Conservation (phyloP, 2,329 filamentous ascomycete species). For the Paecilomyces niveus region DNA sequence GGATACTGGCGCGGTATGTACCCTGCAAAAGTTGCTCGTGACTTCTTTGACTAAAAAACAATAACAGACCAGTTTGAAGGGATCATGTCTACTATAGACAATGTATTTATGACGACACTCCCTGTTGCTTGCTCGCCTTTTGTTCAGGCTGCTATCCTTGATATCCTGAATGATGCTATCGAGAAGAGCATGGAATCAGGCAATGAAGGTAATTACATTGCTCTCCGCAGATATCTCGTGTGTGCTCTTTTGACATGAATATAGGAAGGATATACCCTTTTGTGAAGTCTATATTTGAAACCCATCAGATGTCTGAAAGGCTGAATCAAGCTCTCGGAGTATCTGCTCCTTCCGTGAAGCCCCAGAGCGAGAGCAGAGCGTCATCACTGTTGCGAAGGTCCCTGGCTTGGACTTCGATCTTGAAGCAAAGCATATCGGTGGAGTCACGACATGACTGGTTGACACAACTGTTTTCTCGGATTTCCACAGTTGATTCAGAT, state of each 20-base stretch:
- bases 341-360: conserved; percentile 17
- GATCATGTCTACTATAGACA: conserved; percentile 16
- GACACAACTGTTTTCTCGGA: conserved; percentile 13
- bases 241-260: not conserved
- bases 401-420: conserved; percentile 22
- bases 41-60: conserved; percentile 6
- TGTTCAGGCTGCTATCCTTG: conserved; percentile 26
- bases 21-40: conserved; percentile 1
- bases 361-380: conserved; percentile 21
- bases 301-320: conserved; percentile 20
- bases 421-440: conserved; percentile 16
- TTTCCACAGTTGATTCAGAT: conserved; percentile 26
- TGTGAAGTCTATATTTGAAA: conserved; percentile 16
- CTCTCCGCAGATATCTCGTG: not conserved
- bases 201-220: conserved; percentile 19
- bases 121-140: conserved; percentile 24
- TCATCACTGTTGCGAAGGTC: conserved; percentile 29
- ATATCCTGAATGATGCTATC: conserved; percentile 30
- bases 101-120: conserved; percentile 20
- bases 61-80: conserved; percentile 21
- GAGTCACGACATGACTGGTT: conserved; percentile 10
- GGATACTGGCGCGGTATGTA: conserved; percentile 28
- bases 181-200: conserved; percentile 24
- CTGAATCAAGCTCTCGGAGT: conserved; percentile 19
- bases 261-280: conserved; percentile 13